A percentile compares a stretch with the other conserved stretches of the same genome.
Evolutionary conservation across 176 grass and related monocot genomes (phyloP).

Genomic region (Otatea glauca): DNA sequence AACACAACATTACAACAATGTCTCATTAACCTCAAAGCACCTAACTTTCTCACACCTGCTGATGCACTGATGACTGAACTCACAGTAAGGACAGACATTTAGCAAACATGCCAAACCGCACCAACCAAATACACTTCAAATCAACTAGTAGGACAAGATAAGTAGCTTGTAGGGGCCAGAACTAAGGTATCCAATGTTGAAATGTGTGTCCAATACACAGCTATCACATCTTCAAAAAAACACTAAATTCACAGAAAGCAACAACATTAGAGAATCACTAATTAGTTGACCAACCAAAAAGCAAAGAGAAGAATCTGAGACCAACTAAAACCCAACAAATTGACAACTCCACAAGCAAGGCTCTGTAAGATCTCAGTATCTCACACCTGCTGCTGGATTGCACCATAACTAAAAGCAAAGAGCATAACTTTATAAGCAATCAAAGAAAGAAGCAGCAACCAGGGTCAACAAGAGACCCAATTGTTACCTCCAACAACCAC

Average conservation of each 20-base stretch:
- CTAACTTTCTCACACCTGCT: conserved; percentile 11
- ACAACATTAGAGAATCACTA: not conserved
- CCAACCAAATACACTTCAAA: conserved; percentile 38
- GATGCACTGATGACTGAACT: conserved; percentile 10
- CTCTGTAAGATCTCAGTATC: not conserved
- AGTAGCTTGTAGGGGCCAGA: conserved; percentile 23
- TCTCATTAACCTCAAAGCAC: conserved; percentile 6
- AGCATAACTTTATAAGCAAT: conserved; percentile 23
- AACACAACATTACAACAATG: not conserved
- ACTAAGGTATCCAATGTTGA: conserved; percentile 10
- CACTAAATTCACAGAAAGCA: conserved; percentile 3
- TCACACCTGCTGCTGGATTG: not conserved
- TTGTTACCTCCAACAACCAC: conserved; percentile 30
- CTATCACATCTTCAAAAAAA: not conserved
- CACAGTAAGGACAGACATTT: conserved; percentile 8
- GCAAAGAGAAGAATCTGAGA: conserved; percentile 25
- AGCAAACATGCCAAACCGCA: not conserved
- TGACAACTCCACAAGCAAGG: conserved; percentile 4
- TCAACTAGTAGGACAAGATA: conserved; percentile 14
- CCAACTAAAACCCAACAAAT: conserved; percentile 17
- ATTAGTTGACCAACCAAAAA: conserved; percentile 42
- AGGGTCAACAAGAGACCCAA: conserved; percentile 36
- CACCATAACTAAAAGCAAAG: not conserved
- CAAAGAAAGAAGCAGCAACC: conserved; percentile 9
- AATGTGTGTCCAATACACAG: not conserved